These are phyloP conservation scores for Yamadazyma sp. DNA, from an alignment of 805 yeast species.

Conservation along the genomic window DNA sequence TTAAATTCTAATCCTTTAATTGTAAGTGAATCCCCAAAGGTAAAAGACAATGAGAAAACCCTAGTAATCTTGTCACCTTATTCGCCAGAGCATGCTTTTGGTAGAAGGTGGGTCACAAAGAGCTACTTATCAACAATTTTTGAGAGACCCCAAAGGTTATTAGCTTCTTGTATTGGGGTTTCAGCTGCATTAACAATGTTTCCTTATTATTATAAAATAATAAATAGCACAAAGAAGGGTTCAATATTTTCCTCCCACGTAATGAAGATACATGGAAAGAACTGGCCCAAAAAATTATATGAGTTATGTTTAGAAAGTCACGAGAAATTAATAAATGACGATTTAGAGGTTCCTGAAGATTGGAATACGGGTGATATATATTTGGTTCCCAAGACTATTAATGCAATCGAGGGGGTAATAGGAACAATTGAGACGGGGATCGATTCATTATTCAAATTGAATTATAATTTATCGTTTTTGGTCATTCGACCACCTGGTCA, in stretches of 20 bases:
- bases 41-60: slow-evolving; percentile 43
- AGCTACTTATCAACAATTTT: slow-evolving; percentile 65
- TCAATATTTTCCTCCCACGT: slow-evolving; percentile 60
- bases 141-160: slow-evolving; percentile 76
- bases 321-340: slow-evolving; percentile 46
- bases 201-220: slow-evolving; percentile 55
- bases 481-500: slow-evolving; percentile 84
- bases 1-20: slow-evolving; percentile 42
- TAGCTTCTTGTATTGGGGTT: slow-evolving; percentile 76
- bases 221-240: slow-evolving; percentile 45
- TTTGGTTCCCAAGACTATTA: slow-evolving; percentile 59
- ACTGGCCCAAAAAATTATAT: slow-evolving; percentile 62
- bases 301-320: slow-evolving; percentile 60
- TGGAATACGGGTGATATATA: slow-evolving; percentile 88
- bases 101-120: slow-evolving; percentile 74
- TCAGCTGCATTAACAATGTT: slow-evolving; percentile 69
- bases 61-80: slow-evolving; percentile 66
- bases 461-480: slow-evolving; percentile 53
- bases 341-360: slow-evolving; percentile 71
- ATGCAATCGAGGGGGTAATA: slow-evolving; percentile 72
- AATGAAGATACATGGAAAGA: slow-evolving; percentile 63
- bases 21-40: slow-evolving; percentile 37
- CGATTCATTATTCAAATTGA: slow-evolving; percentile 36
- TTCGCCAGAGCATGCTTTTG: slow-evolving; percentile 68
- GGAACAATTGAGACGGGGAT: slow-evolving; percentile 74